Conservation (phyloP, 768 basidiomycete genomes). For the Rhodotorula diobovata region DNA sequence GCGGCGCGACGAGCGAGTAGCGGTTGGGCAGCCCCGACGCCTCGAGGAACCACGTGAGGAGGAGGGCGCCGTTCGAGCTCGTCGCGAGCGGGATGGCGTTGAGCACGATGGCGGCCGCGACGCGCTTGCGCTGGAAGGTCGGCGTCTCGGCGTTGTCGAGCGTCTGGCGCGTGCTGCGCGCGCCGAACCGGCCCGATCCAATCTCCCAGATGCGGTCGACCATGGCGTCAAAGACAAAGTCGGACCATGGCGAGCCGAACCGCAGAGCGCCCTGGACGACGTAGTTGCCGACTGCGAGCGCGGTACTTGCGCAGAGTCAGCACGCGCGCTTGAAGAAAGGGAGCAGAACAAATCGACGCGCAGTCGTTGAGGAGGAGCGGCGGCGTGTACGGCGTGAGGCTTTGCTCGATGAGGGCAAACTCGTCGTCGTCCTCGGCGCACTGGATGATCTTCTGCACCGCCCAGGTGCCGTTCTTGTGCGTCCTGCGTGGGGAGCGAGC, state of each 20-base stretch:
- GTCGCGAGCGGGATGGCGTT: constrained; percentile 97
- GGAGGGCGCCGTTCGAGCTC: constrained; percentile 91
- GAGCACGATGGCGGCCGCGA: constrained; percentile 87
- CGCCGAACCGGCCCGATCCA: constrained; percentile 94
- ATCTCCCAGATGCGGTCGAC: constrained; percentile 98
- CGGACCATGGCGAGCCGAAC: constrained; percentile 81
- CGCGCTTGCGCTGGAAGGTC: constrained; percentile 84
- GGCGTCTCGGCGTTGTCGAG: constrained; percentile 84
- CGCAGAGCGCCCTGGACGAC: constrained; percentile 66
- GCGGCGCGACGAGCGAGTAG: constrained; percentile 86
- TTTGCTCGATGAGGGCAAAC: constrained; percentile 72
- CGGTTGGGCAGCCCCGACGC: constrained; percentile 91
- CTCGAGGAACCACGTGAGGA: constrained; percentile 95
- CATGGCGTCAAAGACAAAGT: constrained; percentile 97
- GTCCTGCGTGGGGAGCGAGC: constrained; percentile 49
- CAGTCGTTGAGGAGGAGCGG: constrained; percentile 93
- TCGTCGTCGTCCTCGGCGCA: constrained; percentile 85
- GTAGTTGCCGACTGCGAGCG: constrained; percentile 48
- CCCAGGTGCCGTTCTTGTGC: constrained; percentile 99
- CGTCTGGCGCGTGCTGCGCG: constrained; percentile 94
- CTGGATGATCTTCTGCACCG: constrained; percentile 98
- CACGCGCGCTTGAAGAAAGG: not conserved
- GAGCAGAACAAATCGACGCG: constrained; percentile 50
- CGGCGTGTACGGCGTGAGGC: constrained; percentile 83
- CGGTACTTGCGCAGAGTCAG: not conserved